Conservation (phyloP, 2,329 filamentous ascomycete species). For the Nannizzia gypsea region DNA sequence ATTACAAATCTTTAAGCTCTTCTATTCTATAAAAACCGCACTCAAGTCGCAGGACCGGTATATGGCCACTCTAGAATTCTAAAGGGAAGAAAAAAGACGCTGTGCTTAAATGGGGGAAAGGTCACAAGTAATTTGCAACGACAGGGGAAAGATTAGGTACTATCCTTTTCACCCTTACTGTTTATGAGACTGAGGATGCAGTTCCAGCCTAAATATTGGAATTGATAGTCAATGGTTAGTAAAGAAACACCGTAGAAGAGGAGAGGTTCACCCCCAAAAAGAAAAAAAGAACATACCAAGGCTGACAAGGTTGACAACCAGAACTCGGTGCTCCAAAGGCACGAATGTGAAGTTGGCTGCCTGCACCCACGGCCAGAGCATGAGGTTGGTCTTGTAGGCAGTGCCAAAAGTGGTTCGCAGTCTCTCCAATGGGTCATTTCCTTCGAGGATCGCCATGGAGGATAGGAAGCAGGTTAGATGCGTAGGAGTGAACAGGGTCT, state of each 20-base stretch:
- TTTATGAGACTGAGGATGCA: slow-evolving; percentile 48
- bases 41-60: not conserved
- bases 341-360: slow-evolving; percentile 77
- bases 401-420: slow-evolving; percentile 57
- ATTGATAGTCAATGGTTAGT: not conserved
- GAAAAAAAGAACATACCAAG: slow-evolving; percentile 40
- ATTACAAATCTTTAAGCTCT: not conserved
- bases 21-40: not conserved
- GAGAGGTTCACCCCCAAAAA: too few species aligned
- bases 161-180: slow-evolving; percentile 25
- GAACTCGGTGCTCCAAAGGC: slow-evolving; percentile 67
- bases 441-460: slow-evolving; percentile 75
- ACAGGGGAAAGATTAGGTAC: not conserved
- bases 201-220: slow-evolving; percentile 41
- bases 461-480: slow-evolving; percentile 72
- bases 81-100: not conserved
- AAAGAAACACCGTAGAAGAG: not conserved
- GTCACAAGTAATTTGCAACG: not conserved
- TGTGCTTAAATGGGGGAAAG: not conserved
- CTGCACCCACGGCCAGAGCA: slow-evolving; percentile 80
- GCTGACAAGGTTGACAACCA: slow-evolving; percentile 75
- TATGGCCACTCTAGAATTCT: not conserved
- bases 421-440: slow-evolving; percentile 54
- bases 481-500: slow-evolving; percentile 69
- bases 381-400: slow-evolving; percentile 71